Percentiles rank a stretch among this genome's conserved stretches.
These are phyloP conservation scores for Pseudocercospora fuligena DNA, from an alignment of 2,329 filamentous ascomycete species.

Conservation along the genomic window DNA sequence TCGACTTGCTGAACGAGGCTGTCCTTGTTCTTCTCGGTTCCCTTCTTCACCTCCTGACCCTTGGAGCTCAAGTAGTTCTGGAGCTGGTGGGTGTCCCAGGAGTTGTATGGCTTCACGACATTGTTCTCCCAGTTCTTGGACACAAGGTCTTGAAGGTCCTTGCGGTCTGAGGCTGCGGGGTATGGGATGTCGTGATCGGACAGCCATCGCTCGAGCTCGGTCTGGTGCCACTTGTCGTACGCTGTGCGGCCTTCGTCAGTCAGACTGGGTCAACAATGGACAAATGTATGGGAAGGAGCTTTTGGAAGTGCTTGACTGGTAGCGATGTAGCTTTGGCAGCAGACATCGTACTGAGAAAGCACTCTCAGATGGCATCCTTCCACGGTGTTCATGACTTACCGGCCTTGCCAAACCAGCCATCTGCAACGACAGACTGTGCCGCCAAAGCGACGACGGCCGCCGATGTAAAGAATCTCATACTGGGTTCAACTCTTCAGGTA, in stretches of 20 bases:
- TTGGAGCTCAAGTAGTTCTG: conserved; percentile 70
- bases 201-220: conserved; percentile 95
- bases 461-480: conserved; percentile 78
- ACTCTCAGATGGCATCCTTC: not conserved
- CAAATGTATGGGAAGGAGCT: not conserved
- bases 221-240: conserved; percentile 99
- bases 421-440: conserved; percentile 71
- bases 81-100: conserved; percentile 74
- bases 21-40: conserved; percentile 71
- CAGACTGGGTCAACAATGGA: conserved; percentile 28
- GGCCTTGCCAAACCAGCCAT: conserved; percentile 84
- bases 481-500: conserved; percentile 37
- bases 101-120: conserved; percentile 74
- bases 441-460: conserved; percentile 74
- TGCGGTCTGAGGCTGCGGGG: conserved; percentile 86
- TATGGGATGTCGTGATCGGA: conserved; percentile 90
- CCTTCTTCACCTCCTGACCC: conserved; percentile 70
- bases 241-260: conserved; percentile 57
- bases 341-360: too few species aligned
- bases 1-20: conserved; percentile 72
- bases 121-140: conserved; percentile 86
- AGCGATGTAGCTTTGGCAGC: not conserved
- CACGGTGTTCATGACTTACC: conserved; percentile 61
- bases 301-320: not conserved
- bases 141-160: conserved; percentile 90